Percentiles rank a stretch among this genome's conserved stretches.
Conservation (phyloP, 148 eudicot species). For the Rhododendron ovatum region DNA sequence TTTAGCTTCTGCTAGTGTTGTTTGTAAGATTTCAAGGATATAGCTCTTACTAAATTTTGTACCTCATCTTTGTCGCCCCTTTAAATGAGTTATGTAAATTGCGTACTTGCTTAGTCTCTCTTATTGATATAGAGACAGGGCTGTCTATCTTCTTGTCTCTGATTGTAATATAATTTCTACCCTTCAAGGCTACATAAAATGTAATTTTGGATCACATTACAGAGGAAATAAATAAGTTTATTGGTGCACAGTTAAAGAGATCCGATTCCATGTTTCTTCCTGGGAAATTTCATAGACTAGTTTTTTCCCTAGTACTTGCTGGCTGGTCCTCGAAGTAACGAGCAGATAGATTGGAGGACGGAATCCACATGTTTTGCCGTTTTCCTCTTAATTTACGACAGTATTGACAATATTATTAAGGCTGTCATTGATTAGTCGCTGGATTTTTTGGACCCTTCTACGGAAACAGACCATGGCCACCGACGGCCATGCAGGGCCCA, state of each 20-base stretch:
- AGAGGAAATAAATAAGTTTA: constrained; percentile 5
- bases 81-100: constrained; percentile 23
- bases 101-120: not conserved
- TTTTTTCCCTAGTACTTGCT: not conserved
- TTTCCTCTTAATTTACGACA: not conserved
- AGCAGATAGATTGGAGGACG: not conserved
- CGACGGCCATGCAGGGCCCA: no score
- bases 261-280: not conserved
- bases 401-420: not conserved
- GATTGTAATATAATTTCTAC: constrained; percentile 21
- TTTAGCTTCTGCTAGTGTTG: constrained; percentile 6
- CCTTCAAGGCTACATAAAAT: not conserved
- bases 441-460: no score
- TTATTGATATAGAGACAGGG: constrained; percentile 10
- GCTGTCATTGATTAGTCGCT: not conserved
- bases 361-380: not conserved
- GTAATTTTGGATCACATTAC: constrained; percentile 22
- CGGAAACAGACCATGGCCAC: no score
- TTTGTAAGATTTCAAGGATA: constrained; percentile 5
- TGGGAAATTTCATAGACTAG: not conserved
- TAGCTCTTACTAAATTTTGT: constrained; percentile 9
- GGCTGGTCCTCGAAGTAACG: not conserved
- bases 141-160: constrained; percentile 31
- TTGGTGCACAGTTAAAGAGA: not conserved
- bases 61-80: not conserved